phyloP scores from a whole-genome alignment of 23 red algal genomes.

The Gracilaria gracilis region DNA sequence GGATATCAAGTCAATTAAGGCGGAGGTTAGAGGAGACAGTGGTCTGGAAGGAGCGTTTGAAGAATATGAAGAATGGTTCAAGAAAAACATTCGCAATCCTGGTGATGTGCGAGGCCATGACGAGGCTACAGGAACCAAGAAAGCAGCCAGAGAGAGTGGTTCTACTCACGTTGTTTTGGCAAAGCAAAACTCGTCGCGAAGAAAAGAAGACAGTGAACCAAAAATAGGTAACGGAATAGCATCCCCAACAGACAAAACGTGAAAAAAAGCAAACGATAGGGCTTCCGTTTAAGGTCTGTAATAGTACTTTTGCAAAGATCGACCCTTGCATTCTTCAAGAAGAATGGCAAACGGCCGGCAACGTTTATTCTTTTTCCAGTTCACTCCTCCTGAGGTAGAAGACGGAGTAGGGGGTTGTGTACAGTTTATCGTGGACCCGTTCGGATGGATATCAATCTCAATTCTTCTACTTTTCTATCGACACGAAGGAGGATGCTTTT shows the following conservation, averaged over 20 bases:
- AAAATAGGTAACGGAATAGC: neutral
- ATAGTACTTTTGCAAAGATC: neutral
- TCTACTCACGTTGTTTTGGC: neutral
- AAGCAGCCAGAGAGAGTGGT: neutral
- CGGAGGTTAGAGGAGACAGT: slow-evolving; percentile 67
- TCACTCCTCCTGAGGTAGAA: neutral
- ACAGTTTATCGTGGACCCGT: too few relatives aligned
- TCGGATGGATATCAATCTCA: too few relatives aligned
- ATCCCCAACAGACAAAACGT: neutral
- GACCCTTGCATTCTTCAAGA: neutral
- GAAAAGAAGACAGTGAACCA: neutral
- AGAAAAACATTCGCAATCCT: slow-evolving; percentile 50
- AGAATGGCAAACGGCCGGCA: neutral
- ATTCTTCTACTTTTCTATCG: too few relatives aligned
- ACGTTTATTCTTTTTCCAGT: neutral
- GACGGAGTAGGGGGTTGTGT: neutral
- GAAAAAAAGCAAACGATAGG: neutral
- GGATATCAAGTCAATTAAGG: slow-evolving; percentile 71
- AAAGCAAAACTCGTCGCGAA: neutral
- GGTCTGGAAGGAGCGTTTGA: slow-evolving; percentile 67
- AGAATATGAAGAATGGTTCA: slow-evolving; percentile 77
- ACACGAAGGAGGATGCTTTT: too few relatives aligned
- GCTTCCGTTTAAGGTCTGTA: neutral
- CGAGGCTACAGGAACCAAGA: neutral
- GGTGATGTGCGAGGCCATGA: slow-evolving; percentile 19